A percentile compares a stretch with the other conserved stretches of the same genome.
Evolutionary conservation across 495 filamentous ascomycete genomes (phyloP).

Genomic region (Coniosporium apollinis): DNA sequence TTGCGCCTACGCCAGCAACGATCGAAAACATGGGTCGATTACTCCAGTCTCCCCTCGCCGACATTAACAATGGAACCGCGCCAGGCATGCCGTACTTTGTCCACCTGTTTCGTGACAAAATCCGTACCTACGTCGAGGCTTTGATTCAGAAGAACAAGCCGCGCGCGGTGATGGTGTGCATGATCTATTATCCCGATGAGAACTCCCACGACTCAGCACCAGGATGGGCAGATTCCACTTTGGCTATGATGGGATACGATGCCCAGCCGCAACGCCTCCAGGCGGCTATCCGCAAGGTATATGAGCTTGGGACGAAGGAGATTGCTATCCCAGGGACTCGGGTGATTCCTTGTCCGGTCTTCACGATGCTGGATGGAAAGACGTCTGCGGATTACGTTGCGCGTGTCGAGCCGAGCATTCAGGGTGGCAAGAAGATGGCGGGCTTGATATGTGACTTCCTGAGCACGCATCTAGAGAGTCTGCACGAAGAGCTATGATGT

Average conservation of each 20-base stretch:
- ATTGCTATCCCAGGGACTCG: conserved; percentile 15
- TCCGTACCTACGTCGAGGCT: conserved; percentile 10
- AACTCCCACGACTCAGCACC: conserved; percentile 4
- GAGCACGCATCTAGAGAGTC: too few relatives aligned
- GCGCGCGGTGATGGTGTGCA: conserved; percentile 18
- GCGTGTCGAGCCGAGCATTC: conserved; percentile 17
- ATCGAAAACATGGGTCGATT: conserved; percentile 10
- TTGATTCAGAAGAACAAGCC: conserved; percentile 15
- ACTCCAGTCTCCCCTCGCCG: conserved; percentile 8
- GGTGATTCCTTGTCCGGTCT: conserved; percentile 18
- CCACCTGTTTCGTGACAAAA: conserved; percentile 12
- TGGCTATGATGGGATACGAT: conserved; percentile 17
- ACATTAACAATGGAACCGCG: conserved; percentile 13
- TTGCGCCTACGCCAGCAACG: conserved; percentile 12
- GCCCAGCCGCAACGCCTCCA: conserved; percentile 15
- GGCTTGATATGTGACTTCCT: conserved; percentile 23
- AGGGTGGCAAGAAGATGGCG: conserved; percentile 20
- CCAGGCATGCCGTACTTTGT: conserved; percentile 15
- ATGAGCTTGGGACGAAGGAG: conserved; percentile 13
- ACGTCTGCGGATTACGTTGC: conserved; percentile 13
- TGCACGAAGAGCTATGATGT: too few relatives aligned
- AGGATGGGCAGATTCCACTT: conserved; percentile 18
- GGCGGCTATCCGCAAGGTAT: conserved; percentile 17
- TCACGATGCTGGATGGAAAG: conserved; percentile 17
- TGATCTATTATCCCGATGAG: conserved; percentile 23